phyloP scores from a whole-genome alignment of 164 flowering plant species.

The Chimonanthus praecox region DNA sequence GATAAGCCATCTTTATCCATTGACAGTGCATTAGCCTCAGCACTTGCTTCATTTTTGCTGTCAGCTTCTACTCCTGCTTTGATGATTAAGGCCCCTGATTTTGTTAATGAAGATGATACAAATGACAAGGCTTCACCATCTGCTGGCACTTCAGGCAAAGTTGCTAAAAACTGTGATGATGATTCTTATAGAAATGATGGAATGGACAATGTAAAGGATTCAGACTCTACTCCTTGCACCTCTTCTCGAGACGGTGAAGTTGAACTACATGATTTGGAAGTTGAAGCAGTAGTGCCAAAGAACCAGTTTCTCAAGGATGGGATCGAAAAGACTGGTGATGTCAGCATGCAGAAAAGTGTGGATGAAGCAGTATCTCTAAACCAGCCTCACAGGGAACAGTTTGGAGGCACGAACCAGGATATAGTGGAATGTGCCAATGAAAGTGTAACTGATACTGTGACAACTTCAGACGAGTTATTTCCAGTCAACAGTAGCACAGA shows the following conservation, averaged over 20 bases:
- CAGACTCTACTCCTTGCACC: conserved; percentile 6
- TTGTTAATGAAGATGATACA: conserved; percentile 31
- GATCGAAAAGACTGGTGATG: neutral
- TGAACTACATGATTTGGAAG: conserved; percentile 7
- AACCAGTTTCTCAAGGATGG: neutral
- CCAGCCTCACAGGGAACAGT: neutral
- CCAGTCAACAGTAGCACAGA: neutral
- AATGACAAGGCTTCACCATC: conserved; percentile 9
- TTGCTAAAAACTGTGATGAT: neutral
- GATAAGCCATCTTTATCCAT: conserved; percentile 39
- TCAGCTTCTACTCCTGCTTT: conserved; percentile 30
- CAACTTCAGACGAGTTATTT: neutral
- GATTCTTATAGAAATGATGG: conserved; percentile 6
- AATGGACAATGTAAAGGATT: conserved; percentile 5
- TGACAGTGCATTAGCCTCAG: conserved; percentile 80
- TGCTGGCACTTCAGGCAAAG: conserved; percentile 6
- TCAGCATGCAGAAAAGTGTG: conserved; percentile 2
- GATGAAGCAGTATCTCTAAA: neutral
- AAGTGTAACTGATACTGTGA: neutral
- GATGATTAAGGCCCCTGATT: conserved; percentile 30
- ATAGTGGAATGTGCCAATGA: neutral
- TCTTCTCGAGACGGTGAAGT: conserved; percentile 1
- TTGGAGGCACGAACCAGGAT: neutral
- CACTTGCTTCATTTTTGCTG: conserved; percentile 58
- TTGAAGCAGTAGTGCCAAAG: neutral